Base-by-base conservation (phyloP, 2,329 filamentous ascomycete genomes). In the Stromatinia cepivora region DNA sequence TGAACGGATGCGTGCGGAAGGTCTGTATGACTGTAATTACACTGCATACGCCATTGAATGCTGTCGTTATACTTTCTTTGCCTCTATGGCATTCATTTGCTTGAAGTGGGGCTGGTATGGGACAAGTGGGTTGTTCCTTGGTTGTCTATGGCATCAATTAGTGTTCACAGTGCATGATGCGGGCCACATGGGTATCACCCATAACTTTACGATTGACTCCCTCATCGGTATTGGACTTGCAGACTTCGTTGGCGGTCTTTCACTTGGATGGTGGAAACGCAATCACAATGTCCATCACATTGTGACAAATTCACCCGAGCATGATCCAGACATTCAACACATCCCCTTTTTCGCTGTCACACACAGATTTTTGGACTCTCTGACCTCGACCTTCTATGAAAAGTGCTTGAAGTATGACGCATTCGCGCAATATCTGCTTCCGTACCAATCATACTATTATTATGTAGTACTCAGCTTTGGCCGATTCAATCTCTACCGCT, bases 231-330 rank as follows among this genome's bases (percentile, higher is more conserved):
- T 98, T 77, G 81, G 97, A 73, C 91, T 97, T 76, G 93, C 94
- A 66, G 91, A 97, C 79, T 98, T 91, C 75, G 82, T 95, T 28
- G 95, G 95, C 50, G 95, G 95, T 0, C 81, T 99, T 46, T 97
- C 93, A 36, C 82, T 97, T 67, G 92, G 94, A 57, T 99, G 95
- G 95, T 99, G 95, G 94, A 98, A 98, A 81, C 86, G 88, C 71
- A 97, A 89, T 78, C 94, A 98, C 80, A 98, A 98, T 77, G 93
- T 97, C 11, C 94, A 98, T 78, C 94, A 98, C 77, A 93, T 98
- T 74, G 91, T 98, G 66, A 98, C 95, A 25, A 98, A 98, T 79
- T 91, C 91, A 56, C 92, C 94, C 20, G 95, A 97, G 79, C 94
- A 98, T 78, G 94, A 98, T 78, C 94, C 95, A 0, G 94, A 98